Base-by-base conservation (phyloP, 768 basidiomycete genomes). In the Lentinula sp. region DNA sequence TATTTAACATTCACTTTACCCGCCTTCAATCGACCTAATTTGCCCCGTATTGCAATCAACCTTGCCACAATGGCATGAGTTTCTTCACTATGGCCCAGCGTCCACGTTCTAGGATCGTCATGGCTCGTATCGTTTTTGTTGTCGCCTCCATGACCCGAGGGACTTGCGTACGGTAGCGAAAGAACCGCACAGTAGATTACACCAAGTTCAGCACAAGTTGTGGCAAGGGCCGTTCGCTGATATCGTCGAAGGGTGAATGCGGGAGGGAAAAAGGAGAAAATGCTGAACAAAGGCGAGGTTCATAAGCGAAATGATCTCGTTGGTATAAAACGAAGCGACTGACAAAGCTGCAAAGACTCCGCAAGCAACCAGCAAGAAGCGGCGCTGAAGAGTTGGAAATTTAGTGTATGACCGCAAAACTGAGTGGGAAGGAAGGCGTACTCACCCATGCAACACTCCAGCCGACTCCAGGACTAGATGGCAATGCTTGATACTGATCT, bases 301-400 rank as follows among this genome's bases (percentile, higher is more conserved):
- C 11, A 28, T 1, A 16, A 21, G 37, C 28, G 28, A 28, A 28
- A 56, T 52, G 13, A 42, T 1, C 13, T 28, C 11, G 9, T 18
- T 18, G 23, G 28, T 8, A 8, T 45, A 39, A 28, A 21, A 42
- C 51, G 21, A 57, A 21, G 35, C 34, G 56, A 70, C 81, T 64
- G 70, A 88, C 91, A 89, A 92, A 2, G 93, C 93, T 13, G 87
- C 87, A 4, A 81, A 74, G 16, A 94, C 90, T 0, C 93, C 93
- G 8, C 76, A 76, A 1, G 81, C 74, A 1, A 94, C 92, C 7
- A 89, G 77, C 2, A 88, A 75, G 60, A 90, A 88, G 1, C 89
- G 84, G 52, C 76, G 77, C 88, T 89, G 64, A 8, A 55, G 48
- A 13, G 13, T 37, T 5, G 16, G 0, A 28, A 39, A 50, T 23